Base-by-base conservation (phyloP, 1,139 yeast species). In the Hyphopichia fennica region DNA sequence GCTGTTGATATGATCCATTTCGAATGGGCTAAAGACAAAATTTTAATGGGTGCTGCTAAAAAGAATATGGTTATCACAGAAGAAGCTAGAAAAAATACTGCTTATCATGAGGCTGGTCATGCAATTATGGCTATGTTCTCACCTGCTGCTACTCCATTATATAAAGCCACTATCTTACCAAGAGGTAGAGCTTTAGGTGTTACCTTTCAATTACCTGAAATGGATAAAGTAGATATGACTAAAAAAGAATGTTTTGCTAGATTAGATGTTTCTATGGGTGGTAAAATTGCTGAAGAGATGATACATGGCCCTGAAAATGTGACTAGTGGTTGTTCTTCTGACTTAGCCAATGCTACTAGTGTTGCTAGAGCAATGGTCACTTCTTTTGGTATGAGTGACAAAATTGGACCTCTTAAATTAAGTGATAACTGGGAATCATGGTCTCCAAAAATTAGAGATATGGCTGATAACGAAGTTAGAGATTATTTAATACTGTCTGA, bases 1-100 rank as follows among this genome's bases (percentile, higher is more conserved):
- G 78, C 93, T 11, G 99, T 93, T 29, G 89, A 85, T 58, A 88
- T 89, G 96, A 62, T 67, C 37, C 98, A 95, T 65, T 84, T 93
- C 51, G 99, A 93, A 65, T 95, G 99, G 99, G 99, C 99, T 37
- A 95, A 95, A 65, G 99, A 93, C 64, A 93, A 93, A 69, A 93
- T 95, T 45, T 72, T 95, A 57, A 83, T 95, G 87, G 99, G 99
- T 41, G 99, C 98, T 29, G 99, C 96, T 50, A 86, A 95, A 63
- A 88, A 88, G 67, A 88, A 96, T 40, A 91, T 91, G 98, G 97
- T 93, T 40, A 80, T 93, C 67, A 91, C 99, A 20, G 97, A 93
- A 63, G 97, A 93, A 52, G 81, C 96, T 0, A 81, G 98, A 63
- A 81, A 79, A 53, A 91, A 93, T 53, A 95, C 99, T 16, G 99